These are phyloP conservation scores for Spiraea crenata DNA, from an alignment of 331 rosid species.

Conservation along the genomic window DNA sequence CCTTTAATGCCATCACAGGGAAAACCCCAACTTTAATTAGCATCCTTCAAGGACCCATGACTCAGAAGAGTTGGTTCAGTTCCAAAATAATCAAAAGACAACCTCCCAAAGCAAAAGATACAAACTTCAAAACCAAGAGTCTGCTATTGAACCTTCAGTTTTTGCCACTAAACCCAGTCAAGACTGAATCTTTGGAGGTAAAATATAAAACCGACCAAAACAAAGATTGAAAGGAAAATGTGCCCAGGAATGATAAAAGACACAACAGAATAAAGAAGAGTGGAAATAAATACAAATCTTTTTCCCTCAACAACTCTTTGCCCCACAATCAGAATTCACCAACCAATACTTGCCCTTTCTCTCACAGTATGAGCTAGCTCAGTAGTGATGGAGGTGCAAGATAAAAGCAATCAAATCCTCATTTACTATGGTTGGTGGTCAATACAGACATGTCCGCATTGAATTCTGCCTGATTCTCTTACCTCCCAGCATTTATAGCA, in stretches of 20 bases:
- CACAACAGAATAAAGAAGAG: slow-evolving; percentile 5
- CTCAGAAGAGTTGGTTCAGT: slow-evolving; percentile 18
- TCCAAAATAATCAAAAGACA: slow-evolving; percentile 15
- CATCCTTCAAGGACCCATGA: slow-evolving; percentile 27
- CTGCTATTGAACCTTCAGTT: not conserved
- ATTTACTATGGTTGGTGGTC: slow-evolving; percentile 33
- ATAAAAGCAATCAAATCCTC: slow-evolving; percentile 18
- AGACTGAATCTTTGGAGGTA: not conserved
- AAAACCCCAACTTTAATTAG: slow-evolving; percentile 32
- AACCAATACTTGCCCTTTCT: slow-evolving; percentile 21
- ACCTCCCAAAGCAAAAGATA: slow-evolving; percentile 2
- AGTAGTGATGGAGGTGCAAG: not conserved
- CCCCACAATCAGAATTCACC: slow-evolving; percentile 14
- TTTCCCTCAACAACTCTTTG: slow-evolving; percentile 36
- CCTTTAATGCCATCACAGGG: slow-evolving; percentile 42
- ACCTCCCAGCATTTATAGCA: slow-evolving; percentile 33
- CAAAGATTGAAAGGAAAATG: not conserved
- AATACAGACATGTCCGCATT: slow-evolving; percentile 43
- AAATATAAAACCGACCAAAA: not conserved
- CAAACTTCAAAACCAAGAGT: slow-evolving; percentile 3
- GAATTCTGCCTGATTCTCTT: slow-evolving; percentile 34
- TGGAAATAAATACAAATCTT: slow-evolving; percentile 4
- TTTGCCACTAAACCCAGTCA: not conserved
- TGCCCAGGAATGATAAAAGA: not conserved
- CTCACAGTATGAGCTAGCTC: slow-evolving; percentile 1